Evolutionary conservation across 441 rosid genomes (phyloP).

Genomic region (California macrophylla): DNA sequence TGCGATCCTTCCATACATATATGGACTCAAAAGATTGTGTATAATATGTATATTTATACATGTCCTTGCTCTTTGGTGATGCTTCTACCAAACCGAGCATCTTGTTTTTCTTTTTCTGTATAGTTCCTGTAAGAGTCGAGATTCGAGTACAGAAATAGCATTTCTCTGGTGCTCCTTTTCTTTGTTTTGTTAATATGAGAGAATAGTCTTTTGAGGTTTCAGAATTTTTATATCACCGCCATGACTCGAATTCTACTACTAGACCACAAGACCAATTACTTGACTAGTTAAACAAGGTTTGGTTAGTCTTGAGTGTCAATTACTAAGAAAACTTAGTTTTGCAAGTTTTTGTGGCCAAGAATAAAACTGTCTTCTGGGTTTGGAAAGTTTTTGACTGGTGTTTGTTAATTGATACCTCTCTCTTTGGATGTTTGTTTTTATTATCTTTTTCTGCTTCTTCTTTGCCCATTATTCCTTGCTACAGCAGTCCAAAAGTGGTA

Average conservation of each 20-base stretch:
- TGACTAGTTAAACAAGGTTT: too few species aligned
- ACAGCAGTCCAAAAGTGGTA: background rate
- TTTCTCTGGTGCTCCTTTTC: background rate
- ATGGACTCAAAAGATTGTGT: background rate
- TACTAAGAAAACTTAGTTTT: too few species aligned
- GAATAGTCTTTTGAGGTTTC: too few species aligned
- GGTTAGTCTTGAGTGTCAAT: too few species aligned
- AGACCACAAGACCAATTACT: too few species aligned
- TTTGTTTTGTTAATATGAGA: background rate
- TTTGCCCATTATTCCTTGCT: background rate
- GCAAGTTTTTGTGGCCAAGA: background rate
- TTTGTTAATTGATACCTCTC: background rate
- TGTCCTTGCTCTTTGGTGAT: conserved; percentile 1
- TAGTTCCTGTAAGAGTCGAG: background rate
- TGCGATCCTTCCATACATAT: too few species aligned
- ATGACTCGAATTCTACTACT: too few species aligned
- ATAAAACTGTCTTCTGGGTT: background rate
- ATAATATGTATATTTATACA: background rate
- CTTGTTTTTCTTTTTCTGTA: background rate
- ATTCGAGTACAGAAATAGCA: background rate
- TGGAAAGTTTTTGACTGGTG: background rate
- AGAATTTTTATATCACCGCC: too few species aligned
- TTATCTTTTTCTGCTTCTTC: background rate
- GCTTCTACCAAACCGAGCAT: background rate
- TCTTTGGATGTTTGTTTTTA: background rate